Evolutionary conservation across 2,329 filamentous ascomycete genomes (phyloP), one percentile per base, ranked within the genome.

Genomic region (Colletotrichum sp.): DNA sequence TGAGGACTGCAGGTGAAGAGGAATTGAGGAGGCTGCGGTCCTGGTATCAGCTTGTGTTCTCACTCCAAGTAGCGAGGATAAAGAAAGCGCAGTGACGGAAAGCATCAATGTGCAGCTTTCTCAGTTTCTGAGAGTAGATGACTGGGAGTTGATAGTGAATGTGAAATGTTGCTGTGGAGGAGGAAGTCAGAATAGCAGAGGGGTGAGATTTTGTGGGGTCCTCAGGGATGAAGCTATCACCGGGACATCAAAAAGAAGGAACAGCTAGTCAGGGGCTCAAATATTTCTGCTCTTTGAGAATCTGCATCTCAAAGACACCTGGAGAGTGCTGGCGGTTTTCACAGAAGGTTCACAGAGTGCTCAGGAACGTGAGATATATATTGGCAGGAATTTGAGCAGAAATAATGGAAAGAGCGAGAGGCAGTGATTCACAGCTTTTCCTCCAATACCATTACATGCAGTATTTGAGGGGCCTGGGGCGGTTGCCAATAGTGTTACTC

Each of bases 401-500:
- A 49, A 4, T 44, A 2, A 4, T 49, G 5, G 39, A 49, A 49
- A 49, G 9, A 12, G 5, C 39, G 39, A 49, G 19, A 49, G 19
- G 39, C 19, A 49, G 39, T n/a, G 9, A 44, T 44, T 44, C 3
- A 4, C 3, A 44, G 9, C 3, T n/a, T 49, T 49, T 49, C 3
- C 39, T 49, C 5, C 39, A 6, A 49, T 9, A 49, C 39, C 39
- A 49, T 49, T 9, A n/a, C 5, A 49, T 49, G 9, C 39, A 6
- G 5, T 49, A 49, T 19, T n/a, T 49, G 19, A 44, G 1, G 9
- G 39, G 9, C 19, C 1, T 2, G 0, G 2, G 5, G 9, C 3
- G 39, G 39, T 2, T 44, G 9, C 39, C 9, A 12, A 44, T 2
- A 44, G 19, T n/a, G 39, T 7, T 7, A 19, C 1, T n/a, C 9